A percentile compares a stretch with the other conserved stretches of the same genome.
These are phyloP conservation scores for Hypoxylon sp. DNA, from an alignment of 2,329 filamentous ascomycete species.

Conservation along the genomic window DNA sequence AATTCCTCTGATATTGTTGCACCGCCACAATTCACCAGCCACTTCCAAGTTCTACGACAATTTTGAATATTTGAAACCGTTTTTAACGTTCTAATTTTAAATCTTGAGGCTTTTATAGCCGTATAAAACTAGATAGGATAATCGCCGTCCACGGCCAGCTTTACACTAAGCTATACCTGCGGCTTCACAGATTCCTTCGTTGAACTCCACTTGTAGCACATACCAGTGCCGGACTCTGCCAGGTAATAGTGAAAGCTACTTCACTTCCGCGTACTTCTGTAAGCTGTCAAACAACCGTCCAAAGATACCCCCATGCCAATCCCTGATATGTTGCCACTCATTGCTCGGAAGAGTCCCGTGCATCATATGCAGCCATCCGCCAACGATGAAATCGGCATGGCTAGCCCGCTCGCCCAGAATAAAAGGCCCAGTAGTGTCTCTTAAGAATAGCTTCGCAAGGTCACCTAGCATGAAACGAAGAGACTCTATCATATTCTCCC, in stretches of 20 bases:
- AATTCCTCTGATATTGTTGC: background rate
- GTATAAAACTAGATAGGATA: background rate
- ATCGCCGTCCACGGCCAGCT: background rate
- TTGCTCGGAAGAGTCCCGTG: constrained; percentile 13
- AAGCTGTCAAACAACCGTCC: constrained; percentile 47
- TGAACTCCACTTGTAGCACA: too few species aligned
- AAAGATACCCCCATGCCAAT: constrained; percentile 49
- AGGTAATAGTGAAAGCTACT: background rate
- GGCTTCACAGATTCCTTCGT: background rate
- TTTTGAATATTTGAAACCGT: background rate
- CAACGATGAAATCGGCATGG: constrained; percentile 52
- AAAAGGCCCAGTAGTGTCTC: constrained; percentile 44
- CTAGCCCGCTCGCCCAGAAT: constrained; percentile 43
- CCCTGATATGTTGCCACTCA: constrained; percentile 49
- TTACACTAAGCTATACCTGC: background rate
- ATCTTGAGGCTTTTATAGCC: background rate
- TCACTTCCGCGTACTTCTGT: constrained; percentile 14
- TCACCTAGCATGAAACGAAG: constrained; percentile 38
- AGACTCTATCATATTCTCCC: constrained; percentile 36
- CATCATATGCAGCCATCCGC: constrained; percentile 48
- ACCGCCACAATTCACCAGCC: background rate
- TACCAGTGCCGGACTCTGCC: background rate
- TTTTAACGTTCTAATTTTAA: background rate
- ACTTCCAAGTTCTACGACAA: background rate
- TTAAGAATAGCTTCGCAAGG: constrained; percentile 42